phyloP scores from a whole-genome alignment of 768 basidiomycete genomes.

The Mycena epipterygia region DNA sequence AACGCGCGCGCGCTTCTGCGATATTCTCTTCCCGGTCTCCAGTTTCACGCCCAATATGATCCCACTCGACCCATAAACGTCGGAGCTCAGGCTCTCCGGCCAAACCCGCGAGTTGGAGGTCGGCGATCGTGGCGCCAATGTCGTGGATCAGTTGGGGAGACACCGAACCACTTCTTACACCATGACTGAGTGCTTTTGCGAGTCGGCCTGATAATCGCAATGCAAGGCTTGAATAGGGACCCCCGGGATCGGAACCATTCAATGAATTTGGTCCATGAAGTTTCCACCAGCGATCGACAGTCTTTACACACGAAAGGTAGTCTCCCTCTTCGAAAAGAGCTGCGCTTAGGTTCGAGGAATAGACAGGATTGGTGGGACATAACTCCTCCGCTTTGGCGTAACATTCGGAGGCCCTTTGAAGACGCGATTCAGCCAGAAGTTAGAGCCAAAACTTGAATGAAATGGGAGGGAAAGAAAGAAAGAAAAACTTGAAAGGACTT shows the following conservation, averaged over 20 bases:
- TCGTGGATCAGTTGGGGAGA: neutral
- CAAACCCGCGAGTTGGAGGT: neutral
- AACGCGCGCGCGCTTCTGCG: neutral
- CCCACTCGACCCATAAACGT: constrained; percentile 5
- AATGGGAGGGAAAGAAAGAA: neutral
- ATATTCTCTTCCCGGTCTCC: neutral
- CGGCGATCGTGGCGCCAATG: neutral
- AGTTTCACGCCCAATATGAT: constrained; percentile 3
- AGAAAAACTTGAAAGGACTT: neutral
- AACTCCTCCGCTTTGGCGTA: constrained; percentile 17
- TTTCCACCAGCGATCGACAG: constrained; percentile 21
- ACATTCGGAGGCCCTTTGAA: constrained; percentile 18
- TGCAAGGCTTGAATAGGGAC: neutral
- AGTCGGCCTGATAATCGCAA: constrained; percentile 4
- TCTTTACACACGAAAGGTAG: constrained; percentile 8
- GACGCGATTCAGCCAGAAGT: neutral
- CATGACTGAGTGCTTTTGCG: constrained; percentile 17
- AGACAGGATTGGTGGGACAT: constrained; percentile 7
- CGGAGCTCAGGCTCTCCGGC: neutral
- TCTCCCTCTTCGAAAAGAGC: constrained; percentile 26
- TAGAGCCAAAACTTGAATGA: neutral
- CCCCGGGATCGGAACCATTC: neutral
- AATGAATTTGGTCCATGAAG: neutral
- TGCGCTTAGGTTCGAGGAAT: constrained; percentile 14
- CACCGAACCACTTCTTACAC: neutral